A percentile compares a stretch with the other conserved stretches of the same genome.
Evolutionary conservation across 2,329 filamentous ascomycete species (phyloP).

Genomic region (Cercospora nicotianae): DNA sequence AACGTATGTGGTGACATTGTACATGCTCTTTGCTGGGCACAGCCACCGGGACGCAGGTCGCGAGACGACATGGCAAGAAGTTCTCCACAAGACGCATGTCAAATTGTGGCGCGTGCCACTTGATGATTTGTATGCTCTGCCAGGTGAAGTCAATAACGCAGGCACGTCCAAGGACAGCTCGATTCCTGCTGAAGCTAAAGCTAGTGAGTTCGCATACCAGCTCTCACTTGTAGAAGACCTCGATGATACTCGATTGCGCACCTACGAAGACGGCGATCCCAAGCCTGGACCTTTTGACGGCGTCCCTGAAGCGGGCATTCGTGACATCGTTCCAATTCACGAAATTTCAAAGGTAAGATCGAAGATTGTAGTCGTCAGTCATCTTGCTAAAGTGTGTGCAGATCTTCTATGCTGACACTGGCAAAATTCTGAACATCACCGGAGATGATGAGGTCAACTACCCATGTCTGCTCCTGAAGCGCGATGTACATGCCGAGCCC

Average conservation of each 20-base stretch:
- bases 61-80: conserved; percentile 87
- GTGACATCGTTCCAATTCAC: conserved; percentile 68
- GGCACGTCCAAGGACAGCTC: conserved; percentile 37
- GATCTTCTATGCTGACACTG: conserved; percentile 90
- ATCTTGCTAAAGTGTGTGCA: not conserved
- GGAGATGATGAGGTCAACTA: conserved; percentile 67
- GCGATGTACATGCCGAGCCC: conserved; percentile 64
- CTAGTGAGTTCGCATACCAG: conserved; percentile 74
- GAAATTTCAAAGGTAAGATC: conserved; percentile 66
- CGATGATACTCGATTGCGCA: conserved; percentile 68
- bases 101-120: conserved; percentile 73
- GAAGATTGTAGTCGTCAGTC: not conserved
- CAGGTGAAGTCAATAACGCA: conserved; percentile 31
- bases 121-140: conserved; percentile 51
- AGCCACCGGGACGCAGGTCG: conserved; percentile 57
- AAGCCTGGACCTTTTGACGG: conserved; percentile 62
- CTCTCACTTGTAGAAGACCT: conserved; percentile 81
- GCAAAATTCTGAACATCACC: conserved; percentile 82
- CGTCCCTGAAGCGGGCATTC: conserved; percentile 61
- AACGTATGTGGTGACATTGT: conserved; percentile 80
- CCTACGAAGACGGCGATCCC: conserved; percentile 60
- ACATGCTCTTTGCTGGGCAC: conserved; percentile 92
- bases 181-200: conserved; percentile 29
- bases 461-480: conserved; percentile 71
- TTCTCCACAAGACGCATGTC: conserved; percentile 87